Percentiles rank a stretch among this genome's conserved stretches.
These are phyloP conservation scores for Penicillium mononematosum DNA, from an alignment of 495 filamentous ascomycete species.

Conservation along the genomic window DNA sequence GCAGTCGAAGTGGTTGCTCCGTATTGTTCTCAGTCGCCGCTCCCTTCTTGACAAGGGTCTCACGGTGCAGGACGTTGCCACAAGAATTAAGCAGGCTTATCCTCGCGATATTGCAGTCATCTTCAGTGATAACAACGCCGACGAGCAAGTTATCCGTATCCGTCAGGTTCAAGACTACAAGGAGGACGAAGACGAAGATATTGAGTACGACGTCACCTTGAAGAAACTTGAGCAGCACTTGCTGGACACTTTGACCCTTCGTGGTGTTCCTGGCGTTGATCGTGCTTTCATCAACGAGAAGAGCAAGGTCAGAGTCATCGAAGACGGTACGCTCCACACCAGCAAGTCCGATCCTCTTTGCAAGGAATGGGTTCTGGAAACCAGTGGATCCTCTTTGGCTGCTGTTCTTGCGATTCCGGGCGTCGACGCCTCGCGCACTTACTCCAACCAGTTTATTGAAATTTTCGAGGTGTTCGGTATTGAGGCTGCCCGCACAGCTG, in stretches of 20 bases:
- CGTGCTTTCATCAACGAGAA: conserved; percentile 90
- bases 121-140: conserved; percentile 97
- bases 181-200: conserved; percentile 75
- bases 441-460: conserved; percentile 93
- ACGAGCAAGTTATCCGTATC: conserved; percentile 90
- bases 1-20: conserved; percentile 93
- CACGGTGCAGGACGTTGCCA: conserved; percentile 88
- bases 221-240: conserved; percentile 89
- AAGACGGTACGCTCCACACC: conserved; percentile 67
- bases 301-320: conserved; percentile 56
- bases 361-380: conserved; percentile 94
- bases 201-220: conserved; percentile 85
- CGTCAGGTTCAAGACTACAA: conserved; percentile 71
- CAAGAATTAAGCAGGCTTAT: conserved; percentile 82
- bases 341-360: conserved; percentile 68
- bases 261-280: conserved; percentile 84
- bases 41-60: conserved; percentile 91
- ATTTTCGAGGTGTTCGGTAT: conserved; percentile 93
- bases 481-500: conserved; percentile 81
- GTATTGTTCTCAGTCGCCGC: conserved; percentile 87
- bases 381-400: conserved; percentile 79
- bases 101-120: conserved; percentile 86
- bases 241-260: conserved; percentile 82
- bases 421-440: conserved; percentile 85
- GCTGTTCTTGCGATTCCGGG: conserved; percentile 82